Evolutionary conservation across 2,329 filamentous ascomycete species (phyloP).

Genomic region (Arthroderma uncinatum): DNA sequence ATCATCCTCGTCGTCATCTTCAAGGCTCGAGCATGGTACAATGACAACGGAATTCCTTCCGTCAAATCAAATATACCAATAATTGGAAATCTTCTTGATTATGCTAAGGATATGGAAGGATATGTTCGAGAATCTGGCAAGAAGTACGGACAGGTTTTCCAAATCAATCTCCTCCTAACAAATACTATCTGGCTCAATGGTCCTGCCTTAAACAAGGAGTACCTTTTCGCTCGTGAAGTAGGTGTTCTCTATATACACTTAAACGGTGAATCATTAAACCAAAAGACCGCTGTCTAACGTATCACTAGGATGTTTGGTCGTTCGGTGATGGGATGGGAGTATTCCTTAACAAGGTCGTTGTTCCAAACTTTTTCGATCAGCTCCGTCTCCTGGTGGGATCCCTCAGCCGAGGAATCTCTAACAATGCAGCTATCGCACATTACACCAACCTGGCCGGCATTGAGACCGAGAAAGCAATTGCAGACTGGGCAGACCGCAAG

Average conservation of each 20-base stretch:
- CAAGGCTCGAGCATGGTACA: slow-evolving; percentile 1
- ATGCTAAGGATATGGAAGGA: slow-evolving; percentile 11
- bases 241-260: neutral
- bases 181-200: slow-evolving; percentile 12
- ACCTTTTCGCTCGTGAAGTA: slow-evolving; percentile 13
- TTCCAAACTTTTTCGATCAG: slow-evolving; percentile 14
- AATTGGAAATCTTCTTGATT: slow-evolving; percentile 12
- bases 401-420: slow-evolving; percentile 14
- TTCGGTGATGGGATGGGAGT: slow-evolving; percentile 16
- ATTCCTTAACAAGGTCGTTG: slow-evolving; percentile 15
- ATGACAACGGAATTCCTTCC: slow-evolving; percentile 8
- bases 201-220: slow-evolving; percentile 11
- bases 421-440: slow-evolving; percentile 12
- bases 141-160: slow-evolving; percentile 12
- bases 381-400: slow-evolving; percentile 12
- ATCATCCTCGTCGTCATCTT: slow-evolving; percentile 4
- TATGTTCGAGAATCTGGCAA: slow-evolving; percentile 9
- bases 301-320: slow-evolving; percentile 13
- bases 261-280: too few relatives aligned
- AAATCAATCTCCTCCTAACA: slow-evolving; percentile 11
- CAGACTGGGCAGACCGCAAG: slow-evolving; percentile 7
- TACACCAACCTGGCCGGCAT: slow-evolving; percentile 10
- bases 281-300: neutral
- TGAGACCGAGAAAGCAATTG: slow-evolving; percentile 11
- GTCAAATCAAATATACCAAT: slow-evolving; percentile 11